Conservation (phyloP, 73 alveolate species). For the Breviolum minutum region DNA sequence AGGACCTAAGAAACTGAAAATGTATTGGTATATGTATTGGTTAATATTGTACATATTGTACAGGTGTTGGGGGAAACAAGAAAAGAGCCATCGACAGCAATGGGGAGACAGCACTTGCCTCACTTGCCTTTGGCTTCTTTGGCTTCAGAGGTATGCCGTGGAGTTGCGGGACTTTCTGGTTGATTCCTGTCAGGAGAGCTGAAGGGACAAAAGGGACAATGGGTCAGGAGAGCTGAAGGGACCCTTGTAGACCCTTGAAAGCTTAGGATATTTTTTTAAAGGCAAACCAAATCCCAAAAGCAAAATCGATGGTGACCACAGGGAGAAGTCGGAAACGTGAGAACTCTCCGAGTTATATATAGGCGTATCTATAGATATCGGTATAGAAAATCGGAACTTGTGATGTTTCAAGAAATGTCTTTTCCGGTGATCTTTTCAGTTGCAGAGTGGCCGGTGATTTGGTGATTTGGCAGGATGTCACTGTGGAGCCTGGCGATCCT, state of each 20-base stretch:
- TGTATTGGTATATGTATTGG: background rate
- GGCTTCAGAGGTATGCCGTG: slow-evolving; percentile 34
- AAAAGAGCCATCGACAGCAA: background rate
- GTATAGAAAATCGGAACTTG: background rate
- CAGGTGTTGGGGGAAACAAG: background rate
- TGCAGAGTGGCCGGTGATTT: background rate
- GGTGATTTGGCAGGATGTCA: background rate
- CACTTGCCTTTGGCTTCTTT: no score
- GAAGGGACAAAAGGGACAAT: background rate
- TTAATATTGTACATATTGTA: background rate
- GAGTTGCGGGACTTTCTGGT: slow-evolving; percentile 74
- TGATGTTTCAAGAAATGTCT: background rate
- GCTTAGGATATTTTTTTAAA: background rate
- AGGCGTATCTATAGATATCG: no score
- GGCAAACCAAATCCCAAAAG: background rate
- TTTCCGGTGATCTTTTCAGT: background rate
- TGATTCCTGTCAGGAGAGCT: background rate
- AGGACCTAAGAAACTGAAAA: background rate
- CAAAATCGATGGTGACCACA: background rate
- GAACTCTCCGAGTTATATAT: background rate
- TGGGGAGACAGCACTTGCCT: background rate
- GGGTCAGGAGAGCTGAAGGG: no score
- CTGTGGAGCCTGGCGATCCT: slow-evolving; percentile 8
- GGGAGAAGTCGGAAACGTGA: background rate
- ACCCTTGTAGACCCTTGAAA: background rate